Percentiles rank a stretch among this genome's conserved stretches.
phyloP scores from a whole-genome alignment of 805 yeast species.

The Nakazawaea sp. region DNA sequence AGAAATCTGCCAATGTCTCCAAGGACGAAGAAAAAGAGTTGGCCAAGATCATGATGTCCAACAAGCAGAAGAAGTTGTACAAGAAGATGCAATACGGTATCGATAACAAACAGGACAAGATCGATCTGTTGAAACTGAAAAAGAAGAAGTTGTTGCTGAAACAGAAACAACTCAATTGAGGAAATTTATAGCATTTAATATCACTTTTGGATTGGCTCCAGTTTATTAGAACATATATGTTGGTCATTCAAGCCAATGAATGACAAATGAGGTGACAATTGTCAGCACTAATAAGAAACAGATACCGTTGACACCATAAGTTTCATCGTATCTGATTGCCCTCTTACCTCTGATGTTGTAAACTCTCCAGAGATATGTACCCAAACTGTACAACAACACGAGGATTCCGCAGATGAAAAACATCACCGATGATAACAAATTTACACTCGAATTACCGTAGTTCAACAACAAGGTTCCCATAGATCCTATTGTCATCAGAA shows the following conservation, averaged over 20 bases:
- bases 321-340: slow-evolving; percentile 82
- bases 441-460: slow-evolving; percentile 67
- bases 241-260: slow-evolving; percentile 5
- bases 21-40: slow-evolving; percentile 83
- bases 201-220: slow-evolving; percentile 17
- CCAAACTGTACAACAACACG: slow-evolving; percentile 67
- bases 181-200: neutral
- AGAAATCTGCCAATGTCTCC: slow-evolving; percentile 34
- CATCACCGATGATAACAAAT: slow-evolving; percentile 78
- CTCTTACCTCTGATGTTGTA: slow-evolving; percentile 74
- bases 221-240: slow-evolving; percentile 21
- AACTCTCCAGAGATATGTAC: slow-evolving; percentile 76
- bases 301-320: slow-evolving; percentile 77
- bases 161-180: slow-evolving; percentile 1
- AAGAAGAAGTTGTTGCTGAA: slow-evolving; percentile 8
- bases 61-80: slow-evolving; percentile 90
- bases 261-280: slow-evolving; percentile 6
- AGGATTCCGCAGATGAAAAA: slow-evolving; percentile 76
- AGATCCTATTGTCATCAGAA: slow-evolving; percentile 81
- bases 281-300: slow-evolving; percentile 37
- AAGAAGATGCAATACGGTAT: slow-evolving; percentile 92
- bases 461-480: slow-evolving; percentile 82
- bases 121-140: slow-evolving; percentile 11
- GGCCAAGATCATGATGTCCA: slow-evolving; percentile 95
- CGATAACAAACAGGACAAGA: slow-evolving; percentile 73